Evolutionary conservation across 2,329 filamentous ascomycete species (phyloP), one percentile per base, ranked within the genome.

Genomic region (Paramyrothecium roridum): DNA sequence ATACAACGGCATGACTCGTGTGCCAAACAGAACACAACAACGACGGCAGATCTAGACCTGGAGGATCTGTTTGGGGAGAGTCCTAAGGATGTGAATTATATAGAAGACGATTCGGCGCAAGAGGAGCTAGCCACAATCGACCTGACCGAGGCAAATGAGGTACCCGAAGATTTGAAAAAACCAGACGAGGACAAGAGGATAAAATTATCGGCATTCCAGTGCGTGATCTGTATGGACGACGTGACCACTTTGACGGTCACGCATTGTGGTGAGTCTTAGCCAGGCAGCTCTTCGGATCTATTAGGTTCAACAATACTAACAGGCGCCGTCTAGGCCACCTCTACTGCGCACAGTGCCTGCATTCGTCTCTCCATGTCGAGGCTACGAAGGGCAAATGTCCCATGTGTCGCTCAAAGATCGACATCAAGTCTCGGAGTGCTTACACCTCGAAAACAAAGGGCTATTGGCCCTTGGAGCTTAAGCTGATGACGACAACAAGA

Each of bases 171-270:
- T 50, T 66, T 78, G n/a, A 69, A 72, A 56, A 72, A 74, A 57
- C 75, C 75, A 12, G 73, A 77, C 53, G 72, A 75, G 51, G 79
- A 81, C 52, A 81, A 78, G 12, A 76, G 70, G 52, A 67, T 76
- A 63, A 84, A 81, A 66, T 68, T 88, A 17, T 74, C 77, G 48
- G 73, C 75, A 3, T 85, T 87, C 50, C 82, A 87, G 68, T 88
- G 85, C 58, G 83, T 85, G 47, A 88, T 88, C 56, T 88, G 85
- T 69, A 85, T 88, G 82, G 85, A 88, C 57, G 76, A 83, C 57
- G 80, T 76, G 23, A 80, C 77, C 2, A 73, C 76, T 26, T 63
- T 88, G 57, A 86, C 83, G 1, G 80, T 87, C 48, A 88, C 85
- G 3, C 82, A 87, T 67, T 88, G 85, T 68, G 85, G 85, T 88